These are phyloP conservation scores for Blastomyces percursus DNA, from an alignment of 2,329 filamentous ascomycete genomes.

Conservation along the genomic window DNA sequence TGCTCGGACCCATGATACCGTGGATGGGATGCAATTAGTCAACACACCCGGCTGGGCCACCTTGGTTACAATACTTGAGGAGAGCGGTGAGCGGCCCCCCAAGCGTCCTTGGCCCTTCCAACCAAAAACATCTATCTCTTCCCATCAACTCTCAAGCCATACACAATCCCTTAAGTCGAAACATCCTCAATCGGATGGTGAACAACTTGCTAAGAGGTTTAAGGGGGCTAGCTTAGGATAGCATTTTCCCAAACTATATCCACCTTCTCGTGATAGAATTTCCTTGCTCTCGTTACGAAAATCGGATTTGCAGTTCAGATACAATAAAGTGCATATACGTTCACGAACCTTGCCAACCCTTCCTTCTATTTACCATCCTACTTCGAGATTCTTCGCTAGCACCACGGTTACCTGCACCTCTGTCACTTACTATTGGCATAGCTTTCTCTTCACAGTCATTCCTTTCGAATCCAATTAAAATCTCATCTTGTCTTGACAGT, in stretches of 20 bases:
- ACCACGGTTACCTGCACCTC: background rate
- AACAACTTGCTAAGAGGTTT: slow-evolving; percentile 54
- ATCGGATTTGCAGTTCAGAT: background rate
- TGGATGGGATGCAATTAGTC: slow-evolving; percentile 71
- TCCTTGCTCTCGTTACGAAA: background rate
- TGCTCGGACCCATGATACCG: slow-evolving; percentile 67
- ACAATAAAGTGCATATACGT: background rate
- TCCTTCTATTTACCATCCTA: background rate
- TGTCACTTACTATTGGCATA: background rate
- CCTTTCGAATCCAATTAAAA: background rate
- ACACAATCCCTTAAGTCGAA: slow-evolving; percentile 16
- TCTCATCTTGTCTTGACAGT: background rate
- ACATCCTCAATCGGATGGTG: slow-evolving; percentile 39
- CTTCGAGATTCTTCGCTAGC: background rate
- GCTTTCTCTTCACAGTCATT: background rate
- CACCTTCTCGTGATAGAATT: background rate
- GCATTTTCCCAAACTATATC: slow-evolving; percentile 13
- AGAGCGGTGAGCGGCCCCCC: slow-evolving; percentile 91
- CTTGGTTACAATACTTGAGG: slow-evolving; percentile 81
- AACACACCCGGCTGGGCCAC: slow-evolving; percentile 90
- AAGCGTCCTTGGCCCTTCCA: slow-evolving; percentile 49
- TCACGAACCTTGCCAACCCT: background rate
- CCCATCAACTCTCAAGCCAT: slow-evolving; percentile 12
- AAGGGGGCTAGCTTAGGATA: slow-evolving; percentile 49
- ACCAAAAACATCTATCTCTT: slow-evolving; percentile 29